phyloP scores from a whole-genome alignment of 2,329 filamentous ascomycete species.

The Fusarium marasasianum region DNA sequence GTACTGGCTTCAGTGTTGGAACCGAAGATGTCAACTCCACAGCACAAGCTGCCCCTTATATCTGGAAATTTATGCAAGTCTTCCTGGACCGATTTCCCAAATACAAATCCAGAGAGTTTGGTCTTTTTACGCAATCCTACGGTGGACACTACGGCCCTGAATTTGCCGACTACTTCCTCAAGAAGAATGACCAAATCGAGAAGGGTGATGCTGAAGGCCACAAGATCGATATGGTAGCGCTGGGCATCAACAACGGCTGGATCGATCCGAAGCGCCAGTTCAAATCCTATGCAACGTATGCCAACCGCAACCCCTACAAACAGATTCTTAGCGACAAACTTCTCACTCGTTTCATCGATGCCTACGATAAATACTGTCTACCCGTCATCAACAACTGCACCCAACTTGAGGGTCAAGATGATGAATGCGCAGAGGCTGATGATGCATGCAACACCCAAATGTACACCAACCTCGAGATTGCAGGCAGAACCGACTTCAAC shows the following conservation, averaged over 20 bases:
- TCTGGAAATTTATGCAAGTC: slow-evolving; percentile 67
- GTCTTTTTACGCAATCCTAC: slow-evolving; percentile 64
- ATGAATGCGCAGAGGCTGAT: slow-evolving; percentile 42
- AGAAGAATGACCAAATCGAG: slow-evolving; percentile 64
- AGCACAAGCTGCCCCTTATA: slow-evolving; percentile 43
- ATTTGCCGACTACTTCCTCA: slow-evolving; percentile 63
- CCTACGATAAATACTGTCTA: slow-evolving; percentile 42
- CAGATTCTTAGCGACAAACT: slow-evolving; percentile 39
- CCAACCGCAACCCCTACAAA: slow-evolving; percentile 48
- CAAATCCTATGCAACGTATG: slow-evolving; percentile 46
- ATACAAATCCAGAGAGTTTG: slow-evolving; percentile 67
- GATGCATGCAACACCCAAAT: slow-evolving; percentile 42
- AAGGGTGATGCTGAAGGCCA: slow-evolving; percentile 52
- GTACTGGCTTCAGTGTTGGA: slow-evolving; percentile 43
- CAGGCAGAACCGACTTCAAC: slow-evolving; percentile 49
- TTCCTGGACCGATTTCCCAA: slow-evolving; percentile 72
- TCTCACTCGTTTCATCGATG: slow-evolving; percentile 38
- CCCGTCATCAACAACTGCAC: slow-evolving; percentile 40
- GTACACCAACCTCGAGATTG: slow-evolving; percentile 38
- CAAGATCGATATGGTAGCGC: slow-evolving; percentile 59
- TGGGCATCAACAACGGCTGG: slow-evolving; percentile 67
- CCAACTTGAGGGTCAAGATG: slow-evolving; percentile 32
- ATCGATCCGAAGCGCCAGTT: slow-evolving; percentile 55
- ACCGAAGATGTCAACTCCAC: slow-evolving; percentile 43
- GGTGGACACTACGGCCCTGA: slow-evolving; percentile 68